Evolutionary conservation across 257 asterid genomes (phyloP), one percentile per base, ranked within the genome.

Genomic region (Galeopsis tetrahit): DNA sequence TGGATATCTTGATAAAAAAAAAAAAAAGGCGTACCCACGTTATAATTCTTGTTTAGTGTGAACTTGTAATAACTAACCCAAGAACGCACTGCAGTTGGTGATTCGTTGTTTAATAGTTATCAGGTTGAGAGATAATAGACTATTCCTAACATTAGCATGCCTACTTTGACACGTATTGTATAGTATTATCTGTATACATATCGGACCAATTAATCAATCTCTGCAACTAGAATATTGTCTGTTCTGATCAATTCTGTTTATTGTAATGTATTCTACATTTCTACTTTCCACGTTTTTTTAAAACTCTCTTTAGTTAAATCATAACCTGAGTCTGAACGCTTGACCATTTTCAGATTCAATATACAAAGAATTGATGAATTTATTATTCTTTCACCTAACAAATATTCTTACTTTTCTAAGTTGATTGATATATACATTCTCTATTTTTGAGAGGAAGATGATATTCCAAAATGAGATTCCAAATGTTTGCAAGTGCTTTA

Each of bases 381-480:
- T 15, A 51, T n/a, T 6, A 14, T 2, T 51, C 58, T 51, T 7
- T 15, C 9, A 51, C 57, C 58, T n/a, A 15, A 14, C 32, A 14
- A 51, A 6, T 0, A 14, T 51, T 51, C 58, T 51, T 14, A 15
- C 6, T 46, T 46, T 10, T 11, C 52, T 46, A 14, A 13, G 3
- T 51, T n/a, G 3, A 51, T 51, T n/a, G 3, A 14, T 51, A 4
- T 51, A 15, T 15, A 14, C 10, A 51, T 51, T 51, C 32, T 15
- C 0, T 9, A 14, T 51, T 5, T 51, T 31, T 14, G 14, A 4
- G 31, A 51, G 2, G 10, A 3, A 5, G 32, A 51, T 14, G 3
- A 51, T 51, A 51, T 51, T 14, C 9, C 58, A 5, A 60, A 5
- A 86, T 86, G 86, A 70, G 69, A 70, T 35, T 65, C 52, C 57